Evolutionary conservation across 2,329 filamentous ascomycete genomes (phyloP).

Genomic region (Claviceps humidiphila): DNA sequence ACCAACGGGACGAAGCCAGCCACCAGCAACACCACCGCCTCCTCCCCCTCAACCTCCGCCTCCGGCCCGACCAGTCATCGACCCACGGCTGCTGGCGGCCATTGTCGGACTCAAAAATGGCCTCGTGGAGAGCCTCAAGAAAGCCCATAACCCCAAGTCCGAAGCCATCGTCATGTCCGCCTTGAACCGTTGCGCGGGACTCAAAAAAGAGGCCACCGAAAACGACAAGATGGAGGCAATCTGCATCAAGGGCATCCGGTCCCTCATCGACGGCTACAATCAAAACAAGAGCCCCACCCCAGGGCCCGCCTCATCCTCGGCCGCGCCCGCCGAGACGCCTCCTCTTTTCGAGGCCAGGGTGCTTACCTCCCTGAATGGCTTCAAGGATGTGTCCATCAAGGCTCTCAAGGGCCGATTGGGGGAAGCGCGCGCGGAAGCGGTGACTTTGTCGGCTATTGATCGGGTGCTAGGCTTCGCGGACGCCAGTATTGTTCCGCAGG

Average conservation of each 20-base stretch:
- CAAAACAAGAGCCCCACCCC: conserved; percentile 23
- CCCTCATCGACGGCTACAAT: conserved; percentile 28
- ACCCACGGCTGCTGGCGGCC: conserved; percentile 28
- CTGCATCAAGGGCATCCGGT: conserved; percentile 28
- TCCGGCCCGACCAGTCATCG: conserved; percentile 25
- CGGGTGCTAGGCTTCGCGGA: conserved; percentile 35
- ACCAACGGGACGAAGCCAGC: conserved; percentile 10
- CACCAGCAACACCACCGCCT: conserved; percentile 14
- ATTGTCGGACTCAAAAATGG: conserved; percentile 34
- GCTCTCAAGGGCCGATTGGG: conserved; percentile 28
- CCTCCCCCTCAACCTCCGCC: conserved; percentile 4
- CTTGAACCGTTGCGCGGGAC: conserved; percentile 36
- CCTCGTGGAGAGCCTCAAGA: conserved; percentile 31
- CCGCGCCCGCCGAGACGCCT: conserved; percentile 11
- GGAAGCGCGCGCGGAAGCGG: conserved; percentile 28
- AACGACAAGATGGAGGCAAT: conserved; percentile 34
- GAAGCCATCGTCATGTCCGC: conserved; percentile 39
- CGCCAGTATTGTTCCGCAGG: conserved; percentile 25
- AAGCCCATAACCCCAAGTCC: conserved; percentile 27
- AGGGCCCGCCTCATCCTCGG: background rate
- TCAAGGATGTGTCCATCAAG: conserved; percentile 32
- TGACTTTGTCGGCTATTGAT: conserved; percentile 37
- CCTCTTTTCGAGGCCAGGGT: conserved; percentile 26
- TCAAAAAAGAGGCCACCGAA: conserved; percentile 30
- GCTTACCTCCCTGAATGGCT: conserved; percentile 27